These are phyloP conservation scores for Zasmidium citrigriseum DNA, from an alignment of 2,329 filamentous ascomycete species.

Conservation along the genomic window DNA sequence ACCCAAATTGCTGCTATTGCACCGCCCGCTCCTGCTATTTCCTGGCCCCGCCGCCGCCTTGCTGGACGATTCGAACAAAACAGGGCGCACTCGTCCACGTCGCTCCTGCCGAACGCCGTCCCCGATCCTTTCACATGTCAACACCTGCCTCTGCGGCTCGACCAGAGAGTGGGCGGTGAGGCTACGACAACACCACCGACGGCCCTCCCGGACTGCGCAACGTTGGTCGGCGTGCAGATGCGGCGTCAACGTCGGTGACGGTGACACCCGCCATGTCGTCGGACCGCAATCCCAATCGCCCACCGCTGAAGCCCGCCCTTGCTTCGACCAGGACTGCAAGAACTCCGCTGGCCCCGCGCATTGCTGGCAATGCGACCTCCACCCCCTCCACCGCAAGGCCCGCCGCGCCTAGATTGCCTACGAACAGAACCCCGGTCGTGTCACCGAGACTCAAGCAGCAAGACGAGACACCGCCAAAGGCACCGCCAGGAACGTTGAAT, in stretches of 20 bases:
- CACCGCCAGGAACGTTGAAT: conserved; percentile 49
- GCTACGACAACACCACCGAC: neutral
- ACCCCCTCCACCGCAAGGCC: conserved; percentile 31
- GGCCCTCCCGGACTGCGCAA: neutral
- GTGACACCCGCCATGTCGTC: conserved; percentile 15
- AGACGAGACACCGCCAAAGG: conserved; percentile 51
- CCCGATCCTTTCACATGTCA: neutral
- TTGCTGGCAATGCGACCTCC: conserved; percentile 36
- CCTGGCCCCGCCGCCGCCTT: neutral
- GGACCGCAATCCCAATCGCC: conserved; percentile 18
- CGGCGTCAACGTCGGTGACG: conserved; percentile 3
- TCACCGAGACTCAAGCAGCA: conserved; percentile 26
- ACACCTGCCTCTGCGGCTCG: neutral
- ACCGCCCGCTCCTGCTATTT: neutral
- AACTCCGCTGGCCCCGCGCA: conserved; percentile 60
- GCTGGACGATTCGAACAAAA: neutral
- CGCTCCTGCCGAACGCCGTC: neutral
- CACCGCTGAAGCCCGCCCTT: conserved; percentile 20
- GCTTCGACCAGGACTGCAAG: conserved; percentile 38
- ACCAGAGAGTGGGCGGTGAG: neutral
- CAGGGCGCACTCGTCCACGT: neutral
- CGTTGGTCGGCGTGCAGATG: neutral
- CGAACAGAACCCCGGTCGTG: conserved; percentile 41
- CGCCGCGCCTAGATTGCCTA: conserved; percentile 32
- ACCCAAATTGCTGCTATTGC: neutral